Percentiles rank a stretch among this genome's conserved stretches.
Conservation (phyloP, 148 eudicot genomes). For the Rhododendron mucronatum region DNA sequence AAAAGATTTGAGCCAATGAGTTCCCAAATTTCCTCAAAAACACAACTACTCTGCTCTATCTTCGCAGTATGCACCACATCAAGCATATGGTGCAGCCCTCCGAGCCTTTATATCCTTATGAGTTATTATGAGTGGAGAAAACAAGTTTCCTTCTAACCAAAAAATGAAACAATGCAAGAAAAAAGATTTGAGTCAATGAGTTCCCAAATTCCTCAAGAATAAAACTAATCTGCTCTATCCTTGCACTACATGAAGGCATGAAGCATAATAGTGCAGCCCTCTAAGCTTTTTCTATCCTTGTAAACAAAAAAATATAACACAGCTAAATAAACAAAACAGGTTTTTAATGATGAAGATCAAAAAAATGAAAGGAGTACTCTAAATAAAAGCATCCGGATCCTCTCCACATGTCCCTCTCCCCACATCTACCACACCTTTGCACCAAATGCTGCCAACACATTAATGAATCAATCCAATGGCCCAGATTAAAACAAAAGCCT, state of each 20-base stretch:
- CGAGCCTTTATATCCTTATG: background rate
- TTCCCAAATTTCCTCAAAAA: background rate
- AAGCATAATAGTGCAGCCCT: background rate
- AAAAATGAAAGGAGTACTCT: background rate
- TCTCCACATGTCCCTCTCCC: too few species aligned
- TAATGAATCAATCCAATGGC: too few species aligned
- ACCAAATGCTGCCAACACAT: too few species aligned
- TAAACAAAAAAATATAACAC: background rate
- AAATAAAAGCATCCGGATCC: too few species aligned
- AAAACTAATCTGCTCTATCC: background rate
- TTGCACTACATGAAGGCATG: background rate
- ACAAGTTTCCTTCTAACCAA: background rate
- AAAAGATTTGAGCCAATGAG: background rate
- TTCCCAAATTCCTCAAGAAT: background rate
- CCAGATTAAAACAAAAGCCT: too few species aligned
- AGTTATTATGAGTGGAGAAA: background rate
- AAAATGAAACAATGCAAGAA: background rate
- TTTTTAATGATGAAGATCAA: background rate
- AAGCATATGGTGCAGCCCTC: background rate
- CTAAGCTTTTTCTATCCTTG: background rate
- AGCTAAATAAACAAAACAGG: background rate
- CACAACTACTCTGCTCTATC: background rate
- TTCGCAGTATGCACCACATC: background rate
- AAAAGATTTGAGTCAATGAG: background rate
- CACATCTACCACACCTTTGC: too few species aligned